Percentiles rank a stretch among this genome's conserved stretches.
Evolutionary conservation across 768 basidiomycete genomes (phyloP).

Genomic region (Termitomyces sp.): DNA sequence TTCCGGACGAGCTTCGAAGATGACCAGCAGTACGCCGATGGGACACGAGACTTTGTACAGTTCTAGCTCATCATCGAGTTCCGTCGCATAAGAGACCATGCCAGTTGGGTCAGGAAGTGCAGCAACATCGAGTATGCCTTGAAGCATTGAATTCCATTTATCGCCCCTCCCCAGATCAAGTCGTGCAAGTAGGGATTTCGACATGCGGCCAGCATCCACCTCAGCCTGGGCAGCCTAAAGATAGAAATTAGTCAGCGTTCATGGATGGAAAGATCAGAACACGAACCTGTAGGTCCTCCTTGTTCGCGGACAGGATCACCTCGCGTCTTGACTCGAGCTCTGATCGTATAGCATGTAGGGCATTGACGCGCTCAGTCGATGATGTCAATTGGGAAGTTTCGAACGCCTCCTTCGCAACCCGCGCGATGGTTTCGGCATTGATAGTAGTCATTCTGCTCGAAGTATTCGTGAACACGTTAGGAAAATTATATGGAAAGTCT

Average conservation of each 20-base stretch:
- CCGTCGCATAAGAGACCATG: slow-evolving; percentile 79
- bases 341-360: slow-evolving; percentile 62
- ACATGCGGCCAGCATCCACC: slow-evolving; percentile 81
- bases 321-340: slow-evolving; percentile 61
- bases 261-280: not conserved
- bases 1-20: slow-evolving; percentile 96
- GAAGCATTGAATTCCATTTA: slow-evolving; percentile 94
- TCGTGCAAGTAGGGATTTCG: slow-evolving; percentile 76
- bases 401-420: slow-evolving; percentile 77
- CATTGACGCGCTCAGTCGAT: slow-evolving; percentile 59
- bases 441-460: slow-evolving; percentile 7
- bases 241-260: slow-evolving; percentile 1
- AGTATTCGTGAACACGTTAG: not conserved
- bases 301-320: slow-evolving; percentile 77
- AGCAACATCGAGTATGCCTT: slow-evolving; percentile 86
- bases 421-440: slow-evolving; percentile 59
- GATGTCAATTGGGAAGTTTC: slow-evolving; percentile 80
- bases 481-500: not conserved
- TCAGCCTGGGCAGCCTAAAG: slow-evolving; percentile 68
- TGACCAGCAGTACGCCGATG: slow-evolving; percentile 92
- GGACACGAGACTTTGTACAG: slow-evolving; percentile 94
- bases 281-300: slow-evolving; percentile 68
- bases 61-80: slow-evolving; percentile 82
- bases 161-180: slow-evolving; percentile 73
- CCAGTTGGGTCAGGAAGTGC: slow-evolving; percentile 84